These are phyloP conservation scores for Hibiscus trionum DNA, from an alignment of 345 rosid species.

Conservation along the genomic window DNA sequence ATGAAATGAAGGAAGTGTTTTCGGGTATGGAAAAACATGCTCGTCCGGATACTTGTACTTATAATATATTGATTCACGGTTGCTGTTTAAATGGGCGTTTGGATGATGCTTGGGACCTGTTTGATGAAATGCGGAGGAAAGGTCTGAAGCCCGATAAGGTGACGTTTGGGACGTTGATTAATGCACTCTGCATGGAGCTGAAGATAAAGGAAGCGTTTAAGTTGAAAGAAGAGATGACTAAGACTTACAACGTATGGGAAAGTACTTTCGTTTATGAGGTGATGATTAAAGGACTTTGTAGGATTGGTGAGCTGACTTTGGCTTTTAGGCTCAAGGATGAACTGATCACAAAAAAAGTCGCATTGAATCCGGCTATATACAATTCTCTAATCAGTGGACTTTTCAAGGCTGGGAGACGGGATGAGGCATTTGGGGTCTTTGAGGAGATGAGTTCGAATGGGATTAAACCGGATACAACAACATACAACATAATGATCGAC, in stretches of 20 bases:
- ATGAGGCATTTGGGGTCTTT: conserved; percentile 35
- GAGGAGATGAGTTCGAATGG: conserved; percentile 57
- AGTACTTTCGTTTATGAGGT: conserved; percentile 35
- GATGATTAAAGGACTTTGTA: conserved; percentile 52
- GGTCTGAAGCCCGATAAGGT: conserved; percentile 37
- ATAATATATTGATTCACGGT: conserved; percentile 51
- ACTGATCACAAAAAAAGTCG: conserved; percentile 32
- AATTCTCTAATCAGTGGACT: conserved; percentile 48
- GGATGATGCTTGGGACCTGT: conserved; percentile 45
- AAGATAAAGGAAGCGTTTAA: conserved; percentile 56
- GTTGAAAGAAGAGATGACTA: conserved; percentile 58
- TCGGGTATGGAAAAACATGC: conserved; percentile 27
- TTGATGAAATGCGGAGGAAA: conserved; percentile 57
- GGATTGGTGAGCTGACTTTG: conserved; percentile 31
- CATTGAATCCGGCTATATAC: conserved; percentile 48
- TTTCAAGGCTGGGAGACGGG: conserved; percentile 42
- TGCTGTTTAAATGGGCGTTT: conserved; percentile 27
- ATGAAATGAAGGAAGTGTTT: conserved; percentile 33
- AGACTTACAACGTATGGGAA: conserved; percentile 31
- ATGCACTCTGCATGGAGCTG: conserved; percentile 39
- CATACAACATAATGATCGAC: conserved; percentile 57
- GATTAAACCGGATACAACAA: conserved; percentile 47
- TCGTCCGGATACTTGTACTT: conserved; percentile 66
- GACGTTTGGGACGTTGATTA: conserved; percentile 54
- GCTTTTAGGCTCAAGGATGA: conserved; percentile 69